Conservation (phyloP, 331 rosid species). For the Dryas integrifolia region DNA sequence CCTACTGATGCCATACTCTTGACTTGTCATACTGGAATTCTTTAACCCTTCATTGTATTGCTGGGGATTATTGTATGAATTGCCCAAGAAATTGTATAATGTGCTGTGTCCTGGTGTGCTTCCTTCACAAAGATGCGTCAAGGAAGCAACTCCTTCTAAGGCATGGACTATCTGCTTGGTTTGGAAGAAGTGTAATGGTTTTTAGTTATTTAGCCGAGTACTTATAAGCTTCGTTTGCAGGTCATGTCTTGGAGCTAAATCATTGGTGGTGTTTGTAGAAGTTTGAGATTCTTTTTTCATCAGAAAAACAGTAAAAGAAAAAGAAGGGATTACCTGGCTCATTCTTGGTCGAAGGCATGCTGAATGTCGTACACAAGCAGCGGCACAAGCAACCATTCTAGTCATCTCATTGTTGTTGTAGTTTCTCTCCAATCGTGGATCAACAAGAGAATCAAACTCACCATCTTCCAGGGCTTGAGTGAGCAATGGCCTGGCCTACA, state of each 20-base stretch:
- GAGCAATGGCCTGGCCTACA: slow-evolving; percentile 67
- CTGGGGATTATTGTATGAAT: slow-evolving; percentile 27
- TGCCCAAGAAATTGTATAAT: slow-evolving; percentile 24
- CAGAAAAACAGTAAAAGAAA: not conserved
- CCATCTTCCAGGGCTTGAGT: slow-evolving; percentile 42
- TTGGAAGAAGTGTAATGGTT: slow-evolving; percentile 9
- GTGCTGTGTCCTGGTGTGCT: slow-evolving; percentile 27
- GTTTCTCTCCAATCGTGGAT: slow-evolving; percentile 45
- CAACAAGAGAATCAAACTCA: slow-evolving; percentile 41
- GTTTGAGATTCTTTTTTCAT: not conserved
- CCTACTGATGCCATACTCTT: slow-evolving; percentile 29
- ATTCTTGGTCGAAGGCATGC: slow-evolving; percentile 58
- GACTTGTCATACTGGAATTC: slow-evolving; percentile 35
- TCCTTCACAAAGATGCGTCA: slow-evolving; percentile 36
- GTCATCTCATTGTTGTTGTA: slow-evolving; percentile 47
- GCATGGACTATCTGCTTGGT: slow-evolving; percentile 43
- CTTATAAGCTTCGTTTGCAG: too few relatives aligned
- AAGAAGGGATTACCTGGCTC: slow-evolving; percentile 53
- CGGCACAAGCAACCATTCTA: slow-evolving; percentile 58
- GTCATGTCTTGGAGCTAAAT: not conserved
- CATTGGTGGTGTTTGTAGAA: not conserved
- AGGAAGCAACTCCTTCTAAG: slow-evolving; percentile 50
- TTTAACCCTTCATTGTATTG: slow-evolving; percentile 38
- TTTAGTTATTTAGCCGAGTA: not conserved
- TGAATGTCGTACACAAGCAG: slow-evolving; percentile 57